Percentiles rank a stretch among this genome's conserved stretches.
These are phyloP conservation scores for Phytophthora pisi DNA, from an alignment of 352 stramenopile species.

Conservation along the genomic window DNA sequence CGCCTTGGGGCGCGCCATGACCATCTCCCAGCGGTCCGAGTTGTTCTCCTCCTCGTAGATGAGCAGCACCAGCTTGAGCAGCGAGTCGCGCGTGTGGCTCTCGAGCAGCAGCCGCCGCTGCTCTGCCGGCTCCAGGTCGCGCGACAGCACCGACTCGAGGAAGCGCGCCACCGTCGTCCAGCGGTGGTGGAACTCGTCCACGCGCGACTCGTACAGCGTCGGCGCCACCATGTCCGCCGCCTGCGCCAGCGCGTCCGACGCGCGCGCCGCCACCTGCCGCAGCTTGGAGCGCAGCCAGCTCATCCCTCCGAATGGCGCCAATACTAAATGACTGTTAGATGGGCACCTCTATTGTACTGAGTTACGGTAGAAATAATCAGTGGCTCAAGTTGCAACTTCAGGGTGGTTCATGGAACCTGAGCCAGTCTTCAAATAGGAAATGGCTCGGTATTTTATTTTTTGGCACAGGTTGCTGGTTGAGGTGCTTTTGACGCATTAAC, in stretches of 20 bases:
- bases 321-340: too few relatives aligned
- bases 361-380: too few relatives aligned
- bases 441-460: too few relatives aligned
- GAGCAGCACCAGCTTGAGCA: slow-evolving; percentile 87
- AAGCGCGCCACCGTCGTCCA: slow-evolving; percentile 83
- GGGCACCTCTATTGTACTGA: too few relatives aligned
- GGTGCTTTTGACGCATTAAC: too few relatives aligned
- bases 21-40: slow-evolving; percentile 71
- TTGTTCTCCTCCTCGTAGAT: slow-evolving; percentile 87
- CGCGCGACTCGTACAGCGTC: slow-evolving; percentile 82
- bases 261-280: slow-evolving; percentile 73
- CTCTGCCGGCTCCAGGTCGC: slow-evolving; percentile 67
- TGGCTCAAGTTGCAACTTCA: not conserved
- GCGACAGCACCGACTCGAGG: slow-evolving; percentile 70
- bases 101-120: slow-evolving; percentile 81
- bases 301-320: slow-evolving; percentile 18
- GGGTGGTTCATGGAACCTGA: too few relatives aligned
- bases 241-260: slow-evolving; percentile 74
- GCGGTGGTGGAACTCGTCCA: slow-evolving; percentile 87
- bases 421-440: too few relatives aligned
- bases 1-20: slow-evolving; percentile 41
- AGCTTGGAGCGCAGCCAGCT: slow-evolving; percentile 85
- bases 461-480: too few relatives aligned
- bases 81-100: slow-evolving; percentile 80
- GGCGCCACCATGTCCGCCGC: slow-evolving; percentile 79